phyloP scores from a whole-genome alignment of 768 basidiomycete genomes.

The Termitomyces sp. region DNA sequence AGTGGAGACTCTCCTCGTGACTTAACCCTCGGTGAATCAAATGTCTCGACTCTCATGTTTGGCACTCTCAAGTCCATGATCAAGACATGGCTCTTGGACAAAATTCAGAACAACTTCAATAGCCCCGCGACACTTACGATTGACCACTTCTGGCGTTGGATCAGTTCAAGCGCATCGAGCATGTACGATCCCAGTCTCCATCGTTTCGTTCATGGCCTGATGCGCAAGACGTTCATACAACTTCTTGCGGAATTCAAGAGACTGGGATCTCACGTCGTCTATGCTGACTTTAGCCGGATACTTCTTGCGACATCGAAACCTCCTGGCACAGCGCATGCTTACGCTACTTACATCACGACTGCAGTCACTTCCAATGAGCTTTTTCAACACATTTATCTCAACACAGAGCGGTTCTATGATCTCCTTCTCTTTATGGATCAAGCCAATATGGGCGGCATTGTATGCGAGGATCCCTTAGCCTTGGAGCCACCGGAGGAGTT shows the following conservation, averaged over 20 bases:
- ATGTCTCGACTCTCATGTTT: constrained; percentile 84
- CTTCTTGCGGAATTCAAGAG: constrained; percentile 94
- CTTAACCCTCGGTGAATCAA: constrained; percentile 83
- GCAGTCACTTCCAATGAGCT: constrained; percentile 94
- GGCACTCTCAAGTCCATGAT: constrained; percentile 81
- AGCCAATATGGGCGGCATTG: constrained; percentile 85
- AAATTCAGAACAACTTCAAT: constrained; percentile 61
- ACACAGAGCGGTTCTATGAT: constrained; percentile 88
- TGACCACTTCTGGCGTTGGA: constrained; percentile 98
- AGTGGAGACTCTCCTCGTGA: constrained; percentile 65
- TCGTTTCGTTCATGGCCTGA: constrained; percentile 89
- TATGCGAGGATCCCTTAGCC: constrained; percentile 76
- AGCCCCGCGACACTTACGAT: constrained; percentile 67
- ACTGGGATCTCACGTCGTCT: constrained; percentile 87
- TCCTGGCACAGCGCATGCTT: constrained; percentile 90
- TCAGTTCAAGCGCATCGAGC: constrained; percentile 76
- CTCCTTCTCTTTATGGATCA: constrained; percentile 94
- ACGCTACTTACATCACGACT: constrained; percentile 90
- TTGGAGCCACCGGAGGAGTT: constrained; percentile 65
- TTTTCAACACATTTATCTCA: constrained; percentile 88
- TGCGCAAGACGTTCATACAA: constrained; percentile 98
- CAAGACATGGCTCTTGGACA: constrained; percentile 87
- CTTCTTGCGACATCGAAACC: constrained; percentile 93
- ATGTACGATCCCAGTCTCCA: constrained; percentile 93
- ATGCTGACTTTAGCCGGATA: constrained; percentile 89